A percentile compares a stretch with the other conserved stretches of the same genome.
Evolutionary conservation across 2,329 filamentous ascomycete species (phyloP).

Genomic region (Aspergillaceae sp.): DNA sequence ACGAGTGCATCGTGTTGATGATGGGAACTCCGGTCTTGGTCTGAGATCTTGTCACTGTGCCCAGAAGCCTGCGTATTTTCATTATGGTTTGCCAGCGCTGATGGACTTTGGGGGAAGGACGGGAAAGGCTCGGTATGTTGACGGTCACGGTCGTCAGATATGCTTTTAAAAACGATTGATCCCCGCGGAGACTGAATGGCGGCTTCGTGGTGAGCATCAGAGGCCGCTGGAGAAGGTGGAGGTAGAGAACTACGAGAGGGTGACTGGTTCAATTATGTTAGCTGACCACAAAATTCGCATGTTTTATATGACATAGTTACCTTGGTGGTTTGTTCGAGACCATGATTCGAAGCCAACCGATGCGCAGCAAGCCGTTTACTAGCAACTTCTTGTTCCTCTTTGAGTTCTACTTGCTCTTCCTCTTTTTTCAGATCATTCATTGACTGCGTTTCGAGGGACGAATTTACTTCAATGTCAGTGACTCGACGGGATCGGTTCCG

Average conservation of each 20-base stretch:
- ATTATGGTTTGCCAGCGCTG: constrained; percentile 1
- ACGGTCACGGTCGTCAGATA: constrained; percentile 5
- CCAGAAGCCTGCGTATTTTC: not conserved
- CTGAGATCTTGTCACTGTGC: not conserved
- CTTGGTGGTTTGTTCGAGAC: constrained; percentile 32
- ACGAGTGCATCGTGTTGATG: not conserved
- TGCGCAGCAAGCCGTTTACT: constrained; percentile 48
- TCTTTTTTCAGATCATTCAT: constrained; percentile 50
- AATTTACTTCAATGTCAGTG: constrained; percentile 19
- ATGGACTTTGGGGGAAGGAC: constrained; percentile 17
- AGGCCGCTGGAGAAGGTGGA: constrained; percentile 1
- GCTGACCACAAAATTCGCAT: not conserved
- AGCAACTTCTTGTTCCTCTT: constrained; percentile 50
- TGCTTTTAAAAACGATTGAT: constrained; percentile 6
- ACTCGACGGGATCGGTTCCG: constrained; percentile 18
- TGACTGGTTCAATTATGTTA: constrained; percentile 4
- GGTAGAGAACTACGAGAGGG: constrained; percentile 4
- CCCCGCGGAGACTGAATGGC: constrained; percentile 5
- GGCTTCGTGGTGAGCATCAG: constrained; percentile 3
- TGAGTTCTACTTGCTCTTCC: constrained; percentile 44
- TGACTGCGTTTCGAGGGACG: constrained; percentile 35
- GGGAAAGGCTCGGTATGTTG: constrained; percentile 27
- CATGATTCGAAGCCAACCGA: constrained; percentile 46
- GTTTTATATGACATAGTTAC: constrained; percentile 13
- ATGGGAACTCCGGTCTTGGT: not conserved